Conservation (phyloP, 2,329 filamentous ascomycete species). For the Colletotrichum liaoningense region DNA sequence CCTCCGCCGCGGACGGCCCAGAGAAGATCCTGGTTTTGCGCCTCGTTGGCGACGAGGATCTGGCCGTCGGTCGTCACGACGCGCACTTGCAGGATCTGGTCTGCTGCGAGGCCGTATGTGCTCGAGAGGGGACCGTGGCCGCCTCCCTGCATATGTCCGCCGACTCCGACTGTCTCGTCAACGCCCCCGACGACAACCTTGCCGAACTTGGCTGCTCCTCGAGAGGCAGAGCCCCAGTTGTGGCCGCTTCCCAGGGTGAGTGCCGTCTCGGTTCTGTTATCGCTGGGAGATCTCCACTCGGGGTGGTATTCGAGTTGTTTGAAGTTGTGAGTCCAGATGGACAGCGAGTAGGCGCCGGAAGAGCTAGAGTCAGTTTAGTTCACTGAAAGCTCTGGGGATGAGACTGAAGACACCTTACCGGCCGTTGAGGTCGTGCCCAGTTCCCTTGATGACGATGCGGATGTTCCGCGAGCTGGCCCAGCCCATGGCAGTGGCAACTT, state of each 20-base stretch:
- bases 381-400: too few relatives aligned
- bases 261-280: conserved; percentile 22
- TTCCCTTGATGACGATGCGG: conserved; percentile 63
- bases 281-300: conserved; percentile 11
- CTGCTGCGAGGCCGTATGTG: conserved; percentile 56
- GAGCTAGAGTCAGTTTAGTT: conserved; percentile 12
- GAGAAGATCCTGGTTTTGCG: conserved; percentile 63
- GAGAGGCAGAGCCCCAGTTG: conserved; percentile 51
- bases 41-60: conserved; percentile 55
- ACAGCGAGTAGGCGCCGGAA: conserved; percentile 37
- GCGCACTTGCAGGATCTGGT: conserved; percentile 59
- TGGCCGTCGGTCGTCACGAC: conserved; percentile 59
- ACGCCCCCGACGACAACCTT: conserved; percentile 58
- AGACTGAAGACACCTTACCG: conserved; percentile 56
- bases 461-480: conserved; percentile 50
- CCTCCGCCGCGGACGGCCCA: conserved; percentile 68
- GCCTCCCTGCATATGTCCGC: conserved; percentile 71
- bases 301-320: conserved; percentile 18
- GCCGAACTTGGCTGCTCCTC: conserved; percentile 52
- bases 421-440: conserved; percentile 66
- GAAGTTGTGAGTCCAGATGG: conserved; percentile 37
- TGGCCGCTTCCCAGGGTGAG: conserved; percentile 12
- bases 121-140: conserved; percentile 63
- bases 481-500: conserved; percentile 40
- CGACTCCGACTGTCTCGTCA: conserved; percentile 69